Evolutionary conservation across 495 filamentous ascomycete species (phyloP), one percentile per base, ranked within the genome.

Genomic region (Evansstolkia leycettana): DNA sequence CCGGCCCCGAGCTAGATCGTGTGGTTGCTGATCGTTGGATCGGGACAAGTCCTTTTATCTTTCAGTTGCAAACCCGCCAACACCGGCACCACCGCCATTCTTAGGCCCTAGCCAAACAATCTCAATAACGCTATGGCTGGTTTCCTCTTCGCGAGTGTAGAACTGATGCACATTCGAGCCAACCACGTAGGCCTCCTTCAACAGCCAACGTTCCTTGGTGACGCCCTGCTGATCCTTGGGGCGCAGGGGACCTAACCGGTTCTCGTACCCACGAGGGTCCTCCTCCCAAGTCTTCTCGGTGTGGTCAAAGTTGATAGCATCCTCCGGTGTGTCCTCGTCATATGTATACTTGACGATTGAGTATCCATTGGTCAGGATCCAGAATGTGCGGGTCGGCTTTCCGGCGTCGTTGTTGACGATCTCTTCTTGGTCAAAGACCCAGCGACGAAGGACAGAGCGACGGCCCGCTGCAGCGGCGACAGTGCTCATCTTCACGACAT

Each of bases 241-340:
- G 36, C 75, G 60, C 16, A 79, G 54, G 17, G 65, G 62, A 30
- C 70, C 73, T 20, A 77, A 57, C 23, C 65, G 64, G 19, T 60
- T 58, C 26, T 72, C 68, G 42, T 61, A 78, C 27, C 58, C 62
- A 23, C 58, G 58, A 10, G 51, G 54, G 26, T 67, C 62, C 28
- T 68, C 64, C n/a, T 55, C 58, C 58, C 78, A 80, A 12, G 76
- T 82, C 44, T 69, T 72, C 54, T 82, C 77, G 37, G 72, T 61
- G 15, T 59, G 57, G 33, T 63, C 59, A 18, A 82, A 60, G 42
- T 78, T 64, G 28, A 74, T 62, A 9, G 50, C 61, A 46, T 67
- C 59, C 18, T 62, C 50, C 2, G 60, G 50, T 3, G 54, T 56
- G 14, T 57, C 51, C 31, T 64, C 37, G 7, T 66, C 67, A 11